These are phyloP conservation scores for Termitomyces sp. DNA, from an alignment of 768 basidiomycete genomes.

Conservation along the genomic window DNA sequence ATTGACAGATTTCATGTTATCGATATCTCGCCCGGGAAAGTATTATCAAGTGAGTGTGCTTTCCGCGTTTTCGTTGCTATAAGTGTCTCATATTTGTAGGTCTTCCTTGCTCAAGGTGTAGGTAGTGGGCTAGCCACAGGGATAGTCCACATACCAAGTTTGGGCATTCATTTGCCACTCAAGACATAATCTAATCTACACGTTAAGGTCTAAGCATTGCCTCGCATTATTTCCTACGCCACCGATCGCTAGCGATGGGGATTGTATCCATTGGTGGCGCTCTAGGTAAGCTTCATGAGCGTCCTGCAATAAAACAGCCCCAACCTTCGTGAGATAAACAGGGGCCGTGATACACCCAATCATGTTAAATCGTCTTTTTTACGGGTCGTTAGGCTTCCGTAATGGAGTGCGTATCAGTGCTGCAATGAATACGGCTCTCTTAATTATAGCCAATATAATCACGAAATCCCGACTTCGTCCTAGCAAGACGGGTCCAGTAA, in stretches of 20 bases:
- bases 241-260: constrained; percentile 47
- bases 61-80: background rate
- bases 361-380: background rate
- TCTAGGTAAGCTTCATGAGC: background rate
- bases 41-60: constrained; percentile 26
- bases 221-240: constrained; percentile 47
- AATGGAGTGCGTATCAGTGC: background rate
- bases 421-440: background rate
- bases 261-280: constrained; percentile 24
- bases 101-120: constrained; percentile 43
- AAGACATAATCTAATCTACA: background rate
- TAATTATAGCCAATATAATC: background rate
- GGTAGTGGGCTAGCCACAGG: constrained; percentile 45
- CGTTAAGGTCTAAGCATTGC: constrained; percentile 30
- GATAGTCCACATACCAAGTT: constrained; percentile 35
- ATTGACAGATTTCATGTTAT: constrained; percentile 24
- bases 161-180: background rate
- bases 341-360: background rate
- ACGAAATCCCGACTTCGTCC: background rate
- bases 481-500: background rate
- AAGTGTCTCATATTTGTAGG: constrained; percentile 11
- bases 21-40: constrained; percentile 24
- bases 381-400: background rate
- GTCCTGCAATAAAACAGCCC: background rate
- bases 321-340: background rate